Evolutionary conservation across 208 protist genomes (phyloP), one percentile per base, ranked within the genome.

Genomic region (Trypanosoma caninum): DNA sequence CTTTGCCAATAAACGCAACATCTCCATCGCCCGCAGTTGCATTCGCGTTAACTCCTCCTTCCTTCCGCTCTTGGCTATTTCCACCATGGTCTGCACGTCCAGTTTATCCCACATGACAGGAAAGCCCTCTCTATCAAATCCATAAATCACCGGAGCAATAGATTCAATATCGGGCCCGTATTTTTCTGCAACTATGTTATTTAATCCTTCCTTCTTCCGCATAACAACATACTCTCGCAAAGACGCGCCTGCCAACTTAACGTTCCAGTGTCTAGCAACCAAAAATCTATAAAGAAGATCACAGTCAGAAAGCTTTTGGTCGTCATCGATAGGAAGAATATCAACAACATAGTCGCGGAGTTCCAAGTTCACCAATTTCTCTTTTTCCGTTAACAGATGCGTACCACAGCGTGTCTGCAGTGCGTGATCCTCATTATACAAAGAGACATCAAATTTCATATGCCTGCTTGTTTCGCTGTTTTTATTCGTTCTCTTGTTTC

Each of bases 221-320:
- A 79, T 42, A 44, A 22, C n/a, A 7, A 82, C 61, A 64, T 94
- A 94, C 14, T 52, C 47, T 6, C 76, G 74, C 25, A 94, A 20
- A 0, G 60, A 65, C 18, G 67, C 44, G 20, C 76, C 76, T 6
- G 87, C 62, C 22, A 50, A 25, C 14, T 55, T 33, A 5, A 91
- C 52, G 47, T 79, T 61, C 78, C 82, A 89, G 44, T 82, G 62
- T 37, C 68, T 74, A 23, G 65, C 84, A 57, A 94, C 90, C 10
- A 94, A 63, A 65, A 90, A 91, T 42, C 87, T 76, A 48, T 90
- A 94, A 30, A 94, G 59, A 10, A 94, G 46, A 50, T 94, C 87
- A 60, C 84, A 94, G 61, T 94, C 87, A 40, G 48, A 86, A 10
- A 77, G 30, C 56, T 89, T 91, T 50, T 88, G 62, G 10, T 8